phyloP scores from a whole-genome alignment of 495 filamentous ascomycete genomes.

The Aspergillus diversus region DNA sequence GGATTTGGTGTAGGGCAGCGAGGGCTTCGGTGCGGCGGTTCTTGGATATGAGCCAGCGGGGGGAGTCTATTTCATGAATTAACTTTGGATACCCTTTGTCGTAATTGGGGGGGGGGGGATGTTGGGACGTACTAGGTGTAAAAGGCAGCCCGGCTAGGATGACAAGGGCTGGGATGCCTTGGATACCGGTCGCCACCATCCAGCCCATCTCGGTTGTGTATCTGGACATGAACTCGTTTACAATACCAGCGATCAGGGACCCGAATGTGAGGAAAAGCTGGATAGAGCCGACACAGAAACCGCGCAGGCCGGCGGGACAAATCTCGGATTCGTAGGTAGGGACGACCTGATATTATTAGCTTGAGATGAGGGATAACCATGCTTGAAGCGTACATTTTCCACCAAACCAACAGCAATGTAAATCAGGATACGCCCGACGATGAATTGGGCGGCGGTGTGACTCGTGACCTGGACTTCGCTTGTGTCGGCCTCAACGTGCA shows the following conservation, averaged over 20 bases:
- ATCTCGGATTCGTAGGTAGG: constrained; percentile 8
- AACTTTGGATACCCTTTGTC: not conserved
- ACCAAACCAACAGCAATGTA: constrained; percentile 2
- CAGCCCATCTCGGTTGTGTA: not conserved
- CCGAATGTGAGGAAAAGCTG: constrained; percentile 8
- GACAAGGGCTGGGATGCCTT: not conserved
- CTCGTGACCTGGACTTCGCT: not conserved
- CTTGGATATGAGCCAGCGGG: constrained; percentile 5
- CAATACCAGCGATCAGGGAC: not conserved
- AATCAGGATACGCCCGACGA: constrained; percentile 2
- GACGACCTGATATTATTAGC: not conserved
- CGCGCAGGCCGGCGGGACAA: not conserved
- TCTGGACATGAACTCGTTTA: not conserved
- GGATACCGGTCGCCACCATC: constrained; percentile 2
- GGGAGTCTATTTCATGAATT: not conserved
- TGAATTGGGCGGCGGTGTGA: not conserved
- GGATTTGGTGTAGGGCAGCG: not conserved
- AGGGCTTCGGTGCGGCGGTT: constrained; percentile 3
- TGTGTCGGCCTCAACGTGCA: not conserved
- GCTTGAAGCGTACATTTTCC: not conserved
- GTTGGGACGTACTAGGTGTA: not conserved
- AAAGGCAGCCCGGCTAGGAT: not conserved
- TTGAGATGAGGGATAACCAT: not conserved
- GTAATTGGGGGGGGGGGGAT: not conserved
- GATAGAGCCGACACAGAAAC: constrained; percentile 4